Evolutionary conservation across 75 land plant species (phyloP), one percentile per base, ranked within the genome.

Genomic region (Gnetum montanum): DNA sequence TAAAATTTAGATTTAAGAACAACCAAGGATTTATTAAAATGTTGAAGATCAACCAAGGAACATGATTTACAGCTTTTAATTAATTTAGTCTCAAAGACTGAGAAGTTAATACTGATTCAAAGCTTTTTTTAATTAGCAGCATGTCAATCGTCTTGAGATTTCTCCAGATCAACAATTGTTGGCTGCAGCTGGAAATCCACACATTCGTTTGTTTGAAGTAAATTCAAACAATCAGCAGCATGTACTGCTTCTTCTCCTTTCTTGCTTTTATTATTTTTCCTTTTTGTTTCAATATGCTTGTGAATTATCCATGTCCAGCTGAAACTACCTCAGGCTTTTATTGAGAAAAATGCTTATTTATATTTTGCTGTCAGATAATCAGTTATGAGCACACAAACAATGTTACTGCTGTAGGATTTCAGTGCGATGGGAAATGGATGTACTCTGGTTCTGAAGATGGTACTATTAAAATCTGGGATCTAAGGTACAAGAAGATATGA

Each of bases 341-440:
- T n/a, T n/a, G n/a, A n/a, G n/a, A n/a, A n/a, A n/a, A n/a, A n/a
- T n/a, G n/a, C n/a, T n/a, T n/a, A n/a, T n/a, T n/a, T n/a, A n/a
- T 50, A 16, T 11, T 53, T 33, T 61, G 12, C 45, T 74, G 54
- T 35, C 77, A 92, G 97, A 86, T 85, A 25, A 69, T 84, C 50
- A 85, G 64, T 62, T 93, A 88, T 69, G 98, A 93, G 53, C 98
- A 94, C 48, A 75, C 84, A 25, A 83, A 70, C 63, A 94, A 94
- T 74, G 98, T 94, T 10, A 94, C 94, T 73, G 96, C 98, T 20
- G 80, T 94, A 26, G 98, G 98, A 43, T 94, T 94, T 58, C 96
- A 89, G 59, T 90, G 96, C 72, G 98, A 94, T 80, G 98, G 98
- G 18, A 89, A 94, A 37, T 94, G 98, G 96, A 94, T 94, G 98